These are phyloP conservation scores for Aspergillus ustus DNA, from an alignment of 2,329 filamentous ascomycete species.

Conservation along the genomic window DNA sequence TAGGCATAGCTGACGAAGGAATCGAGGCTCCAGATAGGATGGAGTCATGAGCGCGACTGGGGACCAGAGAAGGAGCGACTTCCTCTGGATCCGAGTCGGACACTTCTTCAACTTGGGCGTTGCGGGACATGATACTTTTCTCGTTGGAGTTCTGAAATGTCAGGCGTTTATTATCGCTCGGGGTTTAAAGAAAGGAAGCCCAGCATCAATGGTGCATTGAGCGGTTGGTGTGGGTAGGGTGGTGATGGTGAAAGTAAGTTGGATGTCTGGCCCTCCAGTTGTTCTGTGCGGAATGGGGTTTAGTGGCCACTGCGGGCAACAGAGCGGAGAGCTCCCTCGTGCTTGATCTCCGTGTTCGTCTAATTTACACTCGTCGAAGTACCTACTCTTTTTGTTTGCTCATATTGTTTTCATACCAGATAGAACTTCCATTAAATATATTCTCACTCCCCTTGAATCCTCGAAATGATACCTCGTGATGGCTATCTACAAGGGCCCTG, in stretches of 20 bases:
- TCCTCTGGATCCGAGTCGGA: slow-evolving; percentile 90
- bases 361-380: not conserved
- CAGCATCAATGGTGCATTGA: not conserved
- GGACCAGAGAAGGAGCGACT: slow-evolving; percentile 66
- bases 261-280: slow-evolving; percentile 21
- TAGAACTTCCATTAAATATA: no score
- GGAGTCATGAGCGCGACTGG: slow-evolving; percentile 44
- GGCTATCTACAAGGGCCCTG: no score
- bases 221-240: not conserved
- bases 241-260: slow-evolving; percentile 6
- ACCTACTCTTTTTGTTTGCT: not conserved
- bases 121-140: slow-evolving; percentile 66
- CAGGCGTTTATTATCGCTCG: not conserved
- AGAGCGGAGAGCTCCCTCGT: slow-evolving; percentile 24
- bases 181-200: not conserved
- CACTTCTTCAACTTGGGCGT: slow-evolving; percentile 90
- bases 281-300: slow-evolving; percentile 27
- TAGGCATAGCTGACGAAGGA: slow-evolving; percentile 33
- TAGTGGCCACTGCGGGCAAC: slow-evolving; percentile 21
- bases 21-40: slow-evolving; percentile 45
- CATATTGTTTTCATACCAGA: not conserved
- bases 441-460: no score
- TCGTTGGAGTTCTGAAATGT: not conserved
- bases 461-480: no score
- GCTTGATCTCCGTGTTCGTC: not conserved